Percentiles rank a stretch among this genome's conserved stretches.
Evolutionary conservation across 1,139 yeast genomes (phyloP).

Genomic region (Taphrina flavorubra): DNA sequence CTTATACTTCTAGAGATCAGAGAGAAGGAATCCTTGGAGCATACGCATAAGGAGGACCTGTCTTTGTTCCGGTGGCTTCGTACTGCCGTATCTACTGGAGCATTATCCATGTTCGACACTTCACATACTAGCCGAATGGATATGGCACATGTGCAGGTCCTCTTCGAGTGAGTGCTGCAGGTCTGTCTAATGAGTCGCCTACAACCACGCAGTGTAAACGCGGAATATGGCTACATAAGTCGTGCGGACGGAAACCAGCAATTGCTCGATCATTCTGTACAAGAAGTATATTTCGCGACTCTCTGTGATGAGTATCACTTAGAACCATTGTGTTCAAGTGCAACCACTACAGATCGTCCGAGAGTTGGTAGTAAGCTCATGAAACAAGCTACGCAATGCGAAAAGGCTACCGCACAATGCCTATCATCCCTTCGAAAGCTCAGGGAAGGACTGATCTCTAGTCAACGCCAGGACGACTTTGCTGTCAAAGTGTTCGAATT

Average conservation of each 20-base stretch:
- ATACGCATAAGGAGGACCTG: no score
- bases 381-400: background rate
- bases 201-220: background rate
- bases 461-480: constrained; percentile 43
- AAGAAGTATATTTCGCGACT: constrained; percentile 43
- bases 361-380: background rate
- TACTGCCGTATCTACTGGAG: no score
- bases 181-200: constrained; percentile 13
- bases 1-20: no score
- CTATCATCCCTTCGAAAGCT: constrained; percentile 43
- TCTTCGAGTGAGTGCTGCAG: no score
- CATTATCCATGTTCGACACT: no score
- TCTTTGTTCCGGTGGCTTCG: no score
- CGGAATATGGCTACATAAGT: constrained; percentile 45
- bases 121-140: no score
- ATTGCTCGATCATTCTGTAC: constrained; percentile 41
- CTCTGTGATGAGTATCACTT: constrained; percentile 28
- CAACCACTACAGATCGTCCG: background rate
- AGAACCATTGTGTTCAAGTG: background rate
- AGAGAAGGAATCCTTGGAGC: no score
- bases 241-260: constrained; percentile 45
- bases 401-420: background rate
- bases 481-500: constrained; percentile 42
- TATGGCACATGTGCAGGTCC: no score
- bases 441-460: constrained; percentile 45